Evolutionary conservation across 2,329 filamentous ascomycete genomes (phyloP).

Genomic region (Pestalotiopsis fici): DNA sequence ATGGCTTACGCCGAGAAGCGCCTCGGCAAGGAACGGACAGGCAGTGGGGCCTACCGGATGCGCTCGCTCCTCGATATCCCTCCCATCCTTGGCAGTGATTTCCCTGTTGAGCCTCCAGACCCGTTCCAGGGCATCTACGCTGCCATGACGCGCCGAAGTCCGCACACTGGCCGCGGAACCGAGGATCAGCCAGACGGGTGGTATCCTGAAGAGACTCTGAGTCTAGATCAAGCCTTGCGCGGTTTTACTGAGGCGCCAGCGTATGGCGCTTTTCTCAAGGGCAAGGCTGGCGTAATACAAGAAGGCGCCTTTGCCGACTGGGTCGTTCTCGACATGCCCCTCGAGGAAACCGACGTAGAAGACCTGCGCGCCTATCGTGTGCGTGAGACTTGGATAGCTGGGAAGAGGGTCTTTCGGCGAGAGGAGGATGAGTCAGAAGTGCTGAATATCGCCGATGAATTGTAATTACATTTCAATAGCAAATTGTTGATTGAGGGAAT

Average conservation of each 20-base stretch:
- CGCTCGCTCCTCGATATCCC: conserved; percentile 54
- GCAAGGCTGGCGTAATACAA: conserved; percentile 58
- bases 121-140: conserved; percentile 71
- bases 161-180: conserved; percentile 53
- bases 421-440: conserved; percentile 8
- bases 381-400: conserved; percentile 69
- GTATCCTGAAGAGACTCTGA: conserved; percentile 61
- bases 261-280: conserved; percentile 60
- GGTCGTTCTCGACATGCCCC: conserved; percentile 65
- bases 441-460: not conserved
- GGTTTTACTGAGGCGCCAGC: conserved; percentile 65
- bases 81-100: conserved; percentile 68
- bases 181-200: conserved; percentile 53
- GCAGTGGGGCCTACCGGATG: conserved; percentile 66
- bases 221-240: conserved; percentile 57
- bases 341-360: conserved; percentile 52
- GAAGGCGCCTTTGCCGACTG: conserved; percentile 68
- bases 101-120: conserved; percentile 70
- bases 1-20: conserved; percentile 66
- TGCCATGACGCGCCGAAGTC: conserved; percentile 62
- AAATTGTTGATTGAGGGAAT: too few species aligned
- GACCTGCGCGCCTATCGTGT: conserved; percentile 56
- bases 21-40: conserved; percentile 57
- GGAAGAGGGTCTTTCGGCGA: conserved; percentile 48
- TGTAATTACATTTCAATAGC: not conserved